Evolutionary conservation across 2,329 filamentous ascomycete genomes (phyloP).

Genomic region (Xylariaceae sp.): DNA sequence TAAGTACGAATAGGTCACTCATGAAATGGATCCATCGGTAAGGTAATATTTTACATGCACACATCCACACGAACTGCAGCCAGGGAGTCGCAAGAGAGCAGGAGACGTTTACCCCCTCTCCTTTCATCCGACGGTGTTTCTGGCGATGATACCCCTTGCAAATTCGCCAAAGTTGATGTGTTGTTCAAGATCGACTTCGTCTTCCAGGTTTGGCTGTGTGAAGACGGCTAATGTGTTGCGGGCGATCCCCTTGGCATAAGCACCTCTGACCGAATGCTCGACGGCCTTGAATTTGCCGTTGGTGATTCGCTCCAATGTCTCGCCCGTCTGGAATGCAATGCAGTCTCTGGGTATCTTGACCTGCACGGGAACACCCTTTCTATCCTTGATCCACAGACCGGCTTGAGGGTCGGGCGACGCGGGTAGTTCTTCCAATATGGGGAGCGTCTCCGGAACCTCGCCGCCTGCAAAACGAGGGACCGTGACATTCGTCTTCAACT

Average conservation of each 20-base stretch:
- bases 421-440: conserved; percentile 63
- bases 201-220: conserved; percentile 88
- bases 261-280: conserved; percentile 87
- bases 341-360: conserved; percentile 87
- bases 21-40: too few relatives aligned
- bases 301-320: conserved; percentile 86
- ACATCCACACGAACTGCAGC: too few relatives aligned
- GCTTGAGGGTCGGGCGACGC: conserved; percentile 75
- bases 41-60: too few relatives aligned
- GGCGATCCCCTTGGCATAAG: conserved; percentile 58
- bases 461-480: conserved; percentile 36
- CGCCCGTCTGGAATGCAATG: conserved; percentile 93
- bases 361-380: conserved; percentile 76
- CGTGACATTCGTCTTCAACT: conserved; percentile 41
- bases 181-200: conserved; percentile 65
- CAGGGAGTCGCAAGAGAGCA: too few relatives aligned
- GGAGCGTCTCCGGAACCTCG: conserved; percentile 31
- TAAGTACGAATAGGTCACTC: too few relatives aligned
- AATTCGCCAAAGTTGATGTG: conserved; percentile 71
- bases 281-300: conserved; percentile 88
- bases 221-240: conserved; percentile 93
- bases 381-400: conserved; percentile 90
- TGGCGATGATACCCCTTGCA: conserved; percentile 56
- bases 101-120: background rate
- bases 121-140: conserved; percentile 46